These are phyloP conservation scores for Termitomyces sp. DNA, from an alignment of 768 basidiomycete genomes.

Conservation along the genomic window DNA sequence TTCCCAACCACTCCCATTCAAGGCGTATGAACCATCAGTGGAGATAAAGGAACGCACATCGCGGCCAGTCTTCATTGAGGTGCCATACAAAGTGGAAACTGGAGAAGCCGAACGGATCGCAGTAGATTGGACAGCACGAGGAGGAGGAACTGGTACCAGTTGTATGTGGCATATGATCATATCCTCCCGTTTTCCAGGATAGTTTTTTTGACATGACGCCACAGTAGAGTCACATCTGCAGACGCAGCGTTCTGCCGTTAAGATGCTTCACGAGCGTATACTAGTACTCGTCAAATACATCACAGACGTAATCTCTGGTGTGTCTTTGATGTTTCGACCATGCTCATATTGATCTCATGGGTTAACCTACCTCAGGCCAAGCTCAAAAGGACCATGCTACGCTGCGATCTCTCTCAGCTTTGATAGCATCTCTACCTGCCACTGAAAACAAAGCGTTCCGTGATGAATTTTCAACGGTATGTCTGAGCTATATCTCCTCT, in stretches of 20 bases:
- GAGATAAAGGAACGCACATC: slow-evolving; percentile 78
- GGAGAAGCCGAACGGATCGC: slow-evolving; percentile 99
- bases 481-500: not conserved
- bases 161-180: slow-evolving; percentile 40
- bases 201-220: slow-evolving; percentile 1
- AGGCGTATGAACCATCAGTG: slow-evolving; percentile 88
- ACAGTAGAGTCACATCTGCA: slow-evolving; percentile 88
- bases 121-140: slow-evolving; percentile 91
- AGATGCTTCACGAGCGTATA: slow-evolving; percentile 94
- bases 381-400: slow-evolving; percentile 74
- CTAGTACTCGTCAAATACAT: slow-evolving; percentile 85
- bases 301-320: slow-evolving; percentile 67
- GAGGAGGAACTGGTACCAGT: slow-evolving; percentile 77
- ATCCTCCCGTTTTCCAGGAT: not conserved
- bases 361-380: slow-evolving; percentile 49
- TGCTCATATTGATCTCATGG: slow-evolving; percentile 8
- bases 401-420: slow-evolving; percentile 78
- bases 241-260: slow-evolving; percentile 90
- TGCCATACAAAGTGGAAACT: slow-evolving; percentile 86
- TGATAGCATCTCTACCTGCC: slow-evolving; percentile 85
- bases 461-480: slow-evolving; percentile 83
- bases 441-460: slow-evolving; percentile 80
- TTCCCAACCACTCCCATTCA: slow-evolving; percentile 78
- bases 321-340: not conserved
- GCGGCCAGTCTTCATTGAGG: slow-evolving; percentile 78